phyloP scores from a whole-genome alignment of 768 basidiomycete genomes.

The Paxillus ammoniavirescens region DNA sequence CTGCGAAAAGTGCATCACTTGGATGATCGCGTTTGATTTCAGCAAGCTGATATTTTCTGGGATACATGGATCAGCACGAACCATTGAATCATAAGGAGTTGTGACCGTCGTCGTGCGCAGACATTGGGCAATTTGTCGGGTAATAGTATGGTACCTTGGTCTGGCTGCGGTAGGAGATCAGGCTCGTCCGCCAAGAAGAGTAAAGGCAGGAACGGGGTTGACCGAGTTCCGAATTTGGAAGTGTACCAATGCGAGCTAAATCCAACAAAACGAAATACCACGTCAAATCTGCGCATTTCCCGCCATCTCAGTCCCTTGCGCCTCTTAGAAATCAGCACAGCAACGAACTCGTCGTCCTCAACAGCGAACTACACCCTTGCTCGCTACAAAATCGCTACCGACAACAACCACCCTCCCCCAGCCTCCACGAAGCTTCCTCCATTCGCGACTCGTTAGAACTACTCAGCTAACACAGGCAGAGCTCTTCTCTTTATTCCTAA shows the following conservation, averaged over 20 bases:
- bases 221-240: conserved; percentile 29
- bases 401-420: neutral
- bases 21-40: neutral
- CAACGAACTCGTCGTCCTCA: conserved; percentile 13
- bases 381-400: neutral
- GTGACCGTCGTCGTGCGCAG: too few relatives aligned
- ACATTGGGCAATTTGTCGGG: neutral
- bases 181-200: conserved; percentile 28
- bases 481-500: conserved; percentile 2
- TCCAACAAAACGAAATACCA: conserved; percentile 36
- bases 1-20: neutral
- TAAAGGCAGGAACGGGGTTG: conserved; percentile 14
- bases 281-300: conserved; percentile 29
- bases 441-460: neutral
- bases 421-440: neutral
- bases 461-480: neutral
- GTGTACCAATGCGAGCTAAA: conserved; percentile 34
- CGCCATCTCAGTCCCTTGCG: conserved; percentile 28
- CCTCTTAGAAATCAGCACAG: conserved; percentile 19
- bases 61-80: neutral
- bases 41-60: neutral
- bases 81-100: neutral
- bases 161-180: neutral
- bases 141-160: neutral
- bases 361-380: neutral